Base-by-base conservation (phyloP, 441 rosid species). In the Pelargonium australe region DNA sequence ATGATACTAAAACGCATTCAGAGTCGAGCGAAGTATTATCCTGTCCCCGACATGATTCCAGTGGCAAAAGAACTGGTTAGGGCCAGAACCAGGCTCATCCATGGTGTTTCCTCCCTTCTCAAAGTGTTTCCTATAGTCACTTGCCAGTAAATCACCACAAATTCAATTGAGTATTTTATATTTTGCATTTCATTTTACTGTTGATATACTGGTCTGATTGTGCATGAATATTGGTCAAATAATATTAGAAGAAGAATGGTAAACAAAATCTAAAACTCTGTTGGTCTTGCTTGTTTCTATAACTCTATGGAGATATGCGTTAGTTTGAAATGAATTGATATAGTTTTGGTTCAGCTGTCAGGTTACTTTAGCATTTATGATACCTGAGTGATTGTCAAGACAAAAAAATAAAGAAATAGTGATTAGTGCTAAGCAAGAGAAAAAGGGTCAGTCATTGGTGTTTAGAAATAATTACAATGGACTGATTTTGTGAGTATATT, bases 1-100 rank as follows among this genome's bases (percentile, higher is more conserved):
- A 85, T 91, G 91, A 88, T 91, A 74, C 73, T 77, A 11, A 76
- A 82, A 70, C 81, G 95, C 79, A 84, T 94, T 8, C 82, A 94
- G 74, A 76, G 81, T 23, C 80, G 94, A 70, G 89, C 87, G 6
- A 83, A 87, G 85, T 83, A 84, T 8, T 88, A 85, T 69, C 96
- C 92, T 2, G 28, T 89, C 53, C 70, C 45, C 7, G 73, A 67
- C 51, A 79, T 85, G 85, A 79, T 87, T 70, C 95, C 93, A 0
- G 81, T 89, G 12, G 93, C 97, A 1, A 58, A 72, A 55, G 89
- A 88, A 58, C 87, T 91, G 37, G 87, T 91, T 49, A 53, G 64
- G 19, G 83, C 86, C 53, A 83, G 96, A 81, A 63, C 63, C 67
- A 28, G 76, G 43, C 87, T 91, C 53, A 64, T 80, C 65, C 85